Percentiles rank a stretch among this genome's conserved stretches.
Evolutionary conservation across 768 basidiomycete genomes (phyloP).

Genomic region (Pulveroboletus sp.): DNA sequence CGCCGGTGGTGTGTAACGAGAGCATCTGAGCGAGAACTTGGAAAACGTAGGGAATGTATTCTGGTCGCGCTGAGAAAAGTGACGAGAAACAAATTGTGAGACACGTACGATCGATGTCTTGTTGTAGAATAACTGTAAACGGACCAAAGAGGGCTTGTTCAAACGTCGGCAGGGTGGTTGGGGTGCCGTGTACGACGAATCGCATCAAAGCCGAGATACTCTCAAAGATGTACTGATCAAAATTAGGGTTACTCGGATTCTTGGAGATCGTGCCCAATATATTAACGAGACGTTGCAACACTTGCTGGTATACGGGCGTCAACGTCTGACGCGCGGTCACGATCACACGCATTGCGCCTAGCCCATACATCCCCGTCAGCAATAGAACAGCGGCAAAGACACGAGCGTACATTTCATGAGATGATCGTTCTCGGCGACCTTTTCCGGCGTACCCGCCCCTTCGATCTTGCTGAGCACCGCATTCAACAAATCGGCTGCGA

Average conservation of each 20-base stretch:
- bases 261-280: conserved; percentile 88
- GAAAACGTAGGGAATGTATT: conserved; percentile 97
- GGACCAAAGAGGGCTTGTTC: conserved; percentile 83
- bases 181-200: conserved; percentile 75
- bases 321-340: conserved; percentile 83
- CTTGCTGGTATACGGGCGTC: conserved; percentile 60
- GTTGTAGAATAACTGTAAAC: conserved; percentile 83
- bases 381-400: not conserved
- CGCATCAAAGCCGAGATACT: conserved; percentile 91
- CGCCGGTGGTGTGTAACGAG: conserved; percentile 61
- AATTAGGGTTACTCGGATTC: conserved; percentile 96
- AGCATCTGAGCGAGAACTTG: conserved; percentile 97
- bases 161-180: conserved; percentile 66
- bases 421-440: conserved; percentile 96
- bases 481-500: conserved; percentile 69
- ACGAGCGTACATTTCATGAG: conserved; percentile 85
- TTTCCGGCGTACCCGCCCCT: conserved; percentile 75
- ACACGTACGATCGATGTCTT: conserved; percentile 88
- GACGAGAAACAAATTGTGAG: too few relatives aligned
- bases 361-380: not conserved
- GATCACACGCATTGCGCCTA: conserved; percentile 94
- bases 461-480: conserved; percentile 81
- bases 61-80: conserved; percentile 37
- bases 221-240: conserved; percentile 98
- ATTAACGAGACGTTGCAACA: conserved; percentile 70